Percentiles rank a stretch among this genome's conserved stretches.
phyloP scores from a whole-genome alignment of 192 early-diverging fungal genomes.

The Tieghemiomyces parasiticus region DNA sequence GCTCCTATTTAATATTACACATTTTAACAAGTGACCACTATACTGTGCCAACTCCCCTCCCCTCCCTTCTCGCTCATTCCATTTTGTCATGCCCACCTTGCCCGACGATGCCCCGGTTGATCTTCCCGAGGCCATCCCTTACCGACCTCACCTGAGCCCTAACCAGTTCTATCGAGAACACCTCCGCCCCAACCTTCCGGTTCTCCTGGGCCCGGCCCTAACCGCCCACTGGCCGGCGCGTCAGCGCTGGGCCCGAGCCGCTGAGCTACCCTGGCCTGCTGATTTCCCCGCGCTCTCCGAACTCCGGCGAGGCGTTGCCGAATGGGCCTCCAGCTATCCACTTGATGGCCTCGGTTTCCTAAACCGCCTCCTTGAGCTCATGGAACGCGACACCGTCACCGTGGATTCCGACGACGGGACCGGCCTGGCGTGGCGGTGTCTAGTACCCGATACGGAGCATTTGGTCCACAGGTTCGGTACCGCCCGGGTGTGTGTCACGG shows the following conservation, averaged over 20 bases:
- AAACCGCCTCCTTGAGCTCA: neutral
- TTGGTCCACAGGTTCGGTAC: neutral
- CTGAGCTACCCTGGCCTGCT: neutral
- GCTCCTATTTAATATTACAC: too few relatives aligned
- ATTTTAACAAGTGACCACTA: too few relatives aligned
- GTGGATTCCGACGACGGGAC: neutral
- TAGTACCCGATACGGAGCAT: neutral
- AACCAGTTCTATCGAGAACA: conserved; percentile 14
- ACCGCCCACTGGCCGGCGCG: conserved; percentile 13
- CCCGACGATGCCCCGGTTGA: too few relatives aligned
- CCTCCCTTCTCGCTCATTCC: too few relatives aligned
- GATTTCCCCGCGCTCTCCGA: neutral
- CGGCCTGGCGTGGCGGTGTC: neutral
- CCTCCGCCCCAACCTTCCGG: conserved; percentile 31
- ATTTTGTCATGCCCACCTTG: too few relatives aligned
- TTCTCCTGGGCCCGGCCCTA: conserved; percentile 29
- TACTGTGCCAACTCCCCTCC: too few relatives aligned
- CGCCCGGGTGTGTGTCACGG: neutral
- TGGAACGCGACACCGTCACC: neutral
- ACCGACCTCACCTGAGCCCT: too few relatives aligned
- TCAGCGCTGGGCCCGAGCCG: neutral
- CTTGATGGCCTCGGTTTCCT: neutral
- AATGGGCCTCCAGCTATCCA: neutral
- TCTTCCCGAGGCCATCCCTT: too few relatives aligned
- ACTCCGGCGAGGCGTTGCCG: too few relatives aligned